Base-by-base conservation (phyloP, 208 protist species). In the Crithidia acanthocephali region DNA sequence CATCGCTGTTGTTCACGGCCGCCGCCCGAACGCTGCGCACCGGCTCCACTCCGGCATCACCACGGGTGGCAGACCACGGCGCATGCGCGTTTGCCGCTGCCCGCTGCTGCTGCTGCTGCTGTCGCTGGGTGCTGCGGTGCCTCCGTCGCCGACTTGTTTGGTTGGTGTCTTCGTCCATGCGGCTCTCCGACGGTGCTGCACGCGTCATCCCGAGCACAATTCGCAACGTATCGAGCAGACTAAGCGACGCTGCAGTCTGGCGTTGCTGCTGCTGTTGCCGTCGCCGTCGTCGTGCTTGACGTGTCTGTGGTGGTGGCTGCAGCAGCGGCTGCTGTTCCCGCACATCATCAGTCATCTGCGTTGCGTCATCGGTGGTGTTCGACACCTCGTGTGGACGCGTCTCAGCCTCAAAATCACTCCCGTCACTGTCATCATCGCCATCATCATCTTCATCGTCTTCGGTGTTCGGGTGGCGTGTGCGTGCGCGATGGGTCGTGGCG, bases 251-350 rank as follows among this genome's bases (percentile, higher is more conserved):
- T 11, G 42, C 27, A 37, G 8, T 30, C 25, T 53, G 32, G 2
- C 53, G 44, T 30, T 15, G 57, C 16, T 45, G 30, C 33, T 53
- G 52, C 5, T 42, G 52, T 4, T 48, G 65, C 22, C 53, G 42
- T n/a, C 4, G 35, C 35, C 11, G 35, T 40, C 35, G 35, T 40
- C 35, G 35, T 40, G 35, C 35, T 40, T 40, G 53, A 45, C 20
- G 23, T n/a, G 40, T 7, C 16, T 5, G 45, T 8, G 4, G 7
- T 15, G n/a, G 16, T 5, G 11, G 61, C 4, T 45, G 35, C 10
- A 61, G 64, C 20, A 52, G 27, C 37, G 32, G 64, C 28, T 30
- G 64, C 37, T 60, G 37, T n/a, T 69, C 48, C 5, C 37, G 7
- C 13, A 53, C 58, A 27, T 8, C 16, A 22, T 22, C n/a, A 27